A percentile compares a stretch with the other conserved stretches of the same genome.
Evolutionary conservation across 148 eudicot genomes (phyloP).

Genomic region (Euryodendron excelsum): DNA sequence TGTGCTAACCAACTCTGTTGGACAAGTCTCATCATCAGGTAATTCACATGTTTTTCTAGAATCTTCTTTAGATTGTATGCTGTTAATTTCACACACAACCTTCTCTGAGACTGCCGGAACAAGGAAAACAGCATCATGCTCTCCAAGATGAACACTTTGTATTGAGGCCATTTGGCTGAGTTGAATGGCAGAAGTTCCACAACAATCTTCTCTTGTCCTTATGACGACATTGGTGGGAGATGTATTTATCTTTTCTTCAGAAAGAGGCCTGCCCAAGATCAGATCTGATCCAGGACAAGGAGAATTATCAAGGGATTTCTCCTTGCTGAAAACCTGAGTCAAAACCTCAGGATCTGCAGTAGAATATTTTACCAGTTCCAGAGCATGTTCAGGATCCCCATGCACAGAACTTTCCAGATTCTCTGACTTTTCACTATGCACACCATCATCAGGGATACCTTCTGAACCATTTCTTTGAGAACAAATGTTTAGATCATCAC

Average conservation of each 20-base stretch:
- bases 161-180: background rate
- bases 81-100: background rate
- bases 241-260: constrained; percentile 11
- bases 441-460: constrained; percentile 15
- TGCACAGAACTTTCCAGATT: constrained; percentile 11
- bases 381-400: background rate
- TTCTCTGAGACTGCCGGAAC: constrained; percentile 1
- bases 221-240: background rate
- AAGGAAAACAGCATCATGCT: background rate
- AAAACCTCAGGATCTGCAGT: background rate
- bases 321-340: background rate
- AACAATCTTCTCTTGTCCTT: constrained; percentile 1
- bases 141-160: background rate
- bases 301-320: constrained; percentile 1
- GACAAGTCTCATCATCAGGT: constrained; percentile 13
- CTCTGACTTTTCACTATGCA: constrained; percentile 5
- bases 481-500: constrained; percentile 23
- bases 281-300: background rate
- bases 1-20: background rate
- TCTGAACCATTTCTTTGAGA: constrained; percentile 22
- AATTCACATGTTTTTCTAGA: constrained; percentile 8
- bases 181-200: background rate
- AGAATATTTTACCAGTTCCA: background rate
- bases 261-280: background rate
- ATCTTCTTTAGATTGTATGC: constrained; percentile 3